Conservation (phyloP, 257 asterid genomes). For the Anisodus acutangulus region DNA sequence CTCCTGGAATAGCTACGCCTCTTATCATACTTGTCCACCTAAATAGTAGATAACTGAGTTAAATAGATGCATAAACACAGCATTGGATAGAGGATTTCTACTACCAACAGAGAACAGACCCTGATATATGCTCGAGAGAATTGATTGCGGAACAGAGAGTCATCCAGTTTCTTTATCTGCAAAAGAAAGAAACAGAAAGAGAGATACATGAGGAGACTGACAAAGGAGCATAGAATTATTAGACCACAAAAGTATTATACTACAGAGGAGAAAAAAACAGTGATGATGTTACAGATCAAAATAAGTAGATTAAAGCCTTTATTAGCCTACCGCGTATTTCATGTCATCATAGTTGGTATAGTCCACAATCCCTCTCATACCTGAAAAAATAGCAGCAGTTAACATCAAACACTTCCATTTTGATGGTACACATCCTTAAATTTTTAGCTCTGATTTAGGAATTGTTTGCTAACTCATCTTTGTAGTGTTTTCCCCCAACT, state of each 20-base stretch:
- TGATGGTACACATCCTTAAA: no score
- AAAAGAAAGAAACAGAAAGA: conserved; percentile 14
- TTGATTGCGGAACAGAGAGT: conserved; percentile 77
- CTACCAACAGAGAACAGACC: conserved; percentile 46
- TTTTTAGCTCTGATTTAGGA: not conserved
- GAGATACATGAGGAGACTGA: not conserved
- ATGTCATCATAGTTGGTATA: conserved; percentile 77
- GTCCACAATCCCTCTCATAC: conserved; percentile 81
- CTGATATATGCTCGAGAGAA: conserved; percentile 66
- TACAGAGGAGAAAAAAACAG: not conserved
- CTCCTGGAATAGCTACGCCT: conserved; percentile 64
- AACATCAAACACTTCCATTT: not conserved
- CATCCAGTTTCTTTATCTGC: conserved; percentile 87
- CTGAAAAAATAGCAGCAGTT: conserved; percentile 44
- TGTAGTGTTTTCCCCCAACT: not conserved
- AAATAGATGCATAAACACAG: conserved; percentile 15
- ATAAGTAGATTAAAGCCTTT: not conserved
- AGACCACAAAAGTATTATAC: not conserved
- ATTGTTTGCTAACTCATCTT: conserved; percentile 2
- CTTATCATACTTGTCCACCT: conserved; percentile 75
- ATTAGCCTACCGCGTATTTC: conserved; percentile 76
- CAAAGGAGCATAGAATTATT: not conserved
- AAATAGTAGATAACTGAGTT: conserved; percentile 1
- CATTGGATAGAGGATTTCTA: conserved; percentile 27
- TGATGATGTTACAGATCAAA: not conserved